Conservation (phyloP, 768 basidiomycete genomes). For the Pleurotus pulmonarius region DNA sequence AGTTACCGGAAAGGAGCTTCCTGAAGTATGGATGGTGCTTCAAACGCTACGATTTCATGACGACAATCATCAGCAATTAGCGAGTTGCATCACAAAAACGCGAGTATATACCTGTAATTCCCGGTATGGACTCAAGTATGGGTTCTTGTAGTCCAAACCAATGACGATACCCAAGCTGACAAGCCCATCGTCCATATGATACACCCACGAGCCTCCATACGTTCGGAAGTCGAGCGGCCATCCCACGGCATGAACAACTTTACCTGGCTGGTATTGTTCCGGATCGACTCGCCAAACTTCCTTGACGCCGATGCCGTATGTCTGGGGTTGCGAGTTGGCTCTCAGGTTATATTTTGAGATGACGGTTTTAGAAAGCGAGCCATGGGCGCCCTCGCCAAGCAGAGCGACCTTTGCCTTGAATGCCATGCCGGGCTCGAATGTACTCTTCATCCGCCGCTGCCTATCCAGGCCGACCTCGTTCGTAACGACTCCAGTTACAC, state of each 20-base stretch:
- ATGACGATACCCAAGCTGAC: conserved; percentile 90
- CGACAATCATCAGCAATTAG: too few species aligned
- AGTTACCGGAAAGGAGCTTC: conserved; percentile 60
- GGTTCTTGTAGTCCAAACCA: conserved; percentile 93
- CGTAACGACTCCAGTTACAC: conserved; percentile 78
- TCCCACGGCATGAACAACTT: conserved; percentile 92
- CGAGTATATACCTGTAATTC: conserved; percentile 80
- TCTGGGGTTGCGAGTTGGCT: conserved; percentile 75
- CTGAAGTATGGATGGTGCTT: conserved; percentile 96
- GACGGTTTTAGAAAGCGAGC: conserved; percentile 79
- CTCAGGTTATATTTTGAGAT: conserved; percentile 74
- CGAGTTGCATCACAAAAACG: too few species aligned
- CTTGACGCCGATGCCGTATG: conserved; percentile 94
- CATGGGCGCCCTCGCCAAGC: conserved; percentile 94
- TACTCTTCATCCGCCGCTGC: conserved; percentile 69
- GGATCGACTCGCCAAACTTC: conserved; percentile 91
- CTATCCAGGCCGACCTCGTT: conserved; percentile 93
- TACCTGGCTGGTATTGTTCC: conserved; percentile 59
- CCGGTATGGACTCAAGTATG: conserved; percentile 86
- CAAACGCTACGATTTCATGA: too few species aligned
- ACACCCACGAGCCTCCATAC: conserved; percentile 92
- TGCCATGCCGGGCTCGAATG: conserved; percentile 95
- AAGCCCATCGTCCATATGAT: conserved; percentile 92
- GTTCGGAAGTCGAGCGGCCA: conserved; percentile 85
- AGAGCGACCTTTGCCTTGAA: conserved; percentile 91